Evolutionary conservation across 2,329 filamentous ascomycete genomes (phyloP), one percentile per base, ranked within the genome.

Genomic region (Ascochyta viciae-villosae): DNA sequence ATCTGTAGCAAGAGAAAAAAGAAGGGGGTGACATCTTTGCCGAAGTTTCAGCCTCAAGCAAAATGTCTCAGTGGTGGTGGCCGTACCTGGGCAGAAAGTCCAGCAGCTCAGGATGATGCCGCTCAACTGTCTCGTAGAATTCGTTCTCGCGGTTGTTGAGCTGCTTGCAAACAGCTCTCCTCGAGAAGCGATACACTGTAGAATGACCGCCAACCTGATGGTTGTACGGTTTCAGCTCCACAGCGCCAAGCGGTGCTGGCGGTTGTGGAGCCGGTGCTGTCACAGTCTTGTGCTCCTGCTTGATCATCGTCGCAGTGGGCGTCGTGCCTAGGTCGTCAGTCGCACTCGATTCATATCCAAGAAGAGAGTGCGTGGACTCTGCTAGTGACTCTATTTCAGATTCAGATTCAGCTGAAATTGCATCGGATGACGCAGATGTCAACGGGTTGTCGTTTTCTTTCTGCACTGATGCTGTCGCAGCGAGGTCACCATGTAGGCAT

Each of bases 171-270:
- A 99, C 93, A 52, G 95, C 95, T 67, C 93, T 87, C 64, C 92
- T 88, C 16, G 95, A 98, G 73, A 99, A 98, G 38, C 94, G 89
- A 85, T 96, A 99, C 33, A 99, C 85, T 0, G 94, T 97, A 6
- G 92, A 97, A 75, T 99, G 95, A 0, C 95, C 95, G 55, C 95
- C 95, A 51, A 99, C 95, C 77, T 99, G 95, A 77, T 99, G 95
- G 64, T 92, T 91, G 77, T 97, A 99, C 1, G 95, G 95, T 69
- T 97, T 96, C 57, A 99, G 82, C 75, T 98, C 93, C 64, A 99
- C 96, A 27, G 94, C 94, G 61, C 94, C 91, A 26, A 96, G 82
- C 3, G 93, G 92, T 76, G 73, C 83, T 27, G 74, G 76, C 37
- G 73, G 73, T 80, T 62, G 82, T 56, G 63, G 31, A 46, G 62